phyloP scores from a whole-genome alignment of 352 stramenopile species.

The Saprolegnia diclina region DNA sequence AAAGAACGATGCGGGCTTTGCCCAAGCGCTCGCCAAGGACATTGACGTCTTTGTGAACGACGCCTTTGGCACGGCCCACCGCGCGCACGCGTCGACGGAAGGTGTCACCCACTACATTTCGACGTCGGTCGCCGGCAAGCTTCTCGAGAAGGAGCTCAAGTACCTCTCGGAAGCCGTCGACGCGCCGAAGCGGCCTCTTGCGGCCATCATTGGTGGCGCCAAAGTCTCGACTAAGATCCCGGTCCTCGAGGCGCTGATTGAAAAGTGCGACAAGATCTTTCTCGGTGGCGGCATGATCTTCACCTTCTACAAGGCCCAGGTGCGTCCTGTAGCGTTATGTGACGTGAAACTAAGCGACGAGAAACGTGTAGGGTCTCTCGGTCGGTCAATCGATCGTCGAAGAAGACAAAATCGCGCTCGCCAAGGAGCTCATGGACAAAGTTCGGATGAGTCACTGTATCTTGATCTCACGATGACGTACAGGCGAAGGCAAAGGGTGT shows the following conservation, averaged over 20 bases:
- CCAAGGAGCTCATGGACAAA: constrained; percentile 83
- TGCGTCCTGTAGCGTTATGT: background rate
- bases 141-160: constrained; percentile 98
- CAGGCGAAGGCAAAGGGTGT: constrained; percentile 84
- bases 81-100: constrained; percentile 96
- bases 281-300: constrained; percentile 97
- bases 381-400: constrained; percentile 95
- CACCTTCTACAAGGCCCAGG: constrained; percentile 95
- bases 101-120: constrained; percentile 94
- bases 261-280: constrained; percentile 95
- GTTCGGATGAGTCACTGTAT: background rate
- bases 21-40: constrained; percentile 89
- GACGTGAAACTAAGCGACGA: too few species aligned
- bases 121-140: constrained; percentile 91
- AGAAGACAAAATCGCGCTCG: constrained; percentile 91
- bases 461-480: background rate
- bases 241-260: constrained; percentile 93
- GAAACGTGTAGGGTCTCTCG: constrained; percentile 62
- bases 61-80: constrained; percentile 97
- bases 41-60: constrained; percentile 98
- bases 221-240: constrained; percentile 95
- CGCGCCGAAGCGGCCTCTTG: constrained; percentile 87
- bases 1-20: constrained; percentile 94
- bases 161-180: constrained; percentile 90
- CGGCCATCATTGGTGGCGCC: constrained; percentile 93